Evolutionary conservation across 441 rosid genomes (phyloP), one percentile per base, ranked within the genome.

Genomic region (Gossypium laxum): DNA sequence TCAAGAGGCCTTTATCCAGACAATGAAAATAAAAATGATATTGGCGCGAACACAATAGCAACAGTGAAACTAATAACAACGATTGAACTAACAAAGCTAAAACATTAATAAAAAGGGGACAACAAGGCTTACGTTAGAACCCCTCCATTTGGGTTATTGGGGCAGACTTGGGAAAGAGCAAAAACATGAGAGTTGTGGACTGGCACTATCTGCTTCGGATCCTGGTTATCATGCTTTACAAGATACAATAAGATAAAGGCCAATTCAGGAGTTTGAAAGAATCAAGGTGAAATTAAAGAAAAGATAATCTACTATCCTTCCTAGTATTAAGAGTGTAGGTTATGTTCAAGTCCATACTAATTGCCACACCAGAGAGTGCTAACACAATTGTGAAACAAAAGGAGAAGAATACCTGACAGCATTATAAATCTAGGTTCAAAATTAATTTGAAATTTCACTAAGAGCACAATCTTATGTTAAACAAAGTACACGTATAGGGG

Each of bases 1-100:
- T 96, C 98, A 74, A 90, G 91, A 66, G 99, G 99, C 91, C 99
- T 96, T 84, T 87, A 85, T 78, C 77, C 79, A 78, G 67, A 84
- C 69, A 75, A 54, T 66, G 30, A 43, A 74, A 74, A 48, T 22
- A 66, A 74, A 65, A 67, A 72, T 78, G 64, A 75, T 45, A 50
- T 30, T 54, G 43, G 69, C 43, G 73, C 47, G 22, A 59, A 72
- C 48, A 68, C 54, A 70, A 32, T 47, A 5, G 54, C 77, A 57
- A 75, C 1, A 17, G 12, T 43, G 28, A 43, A 50, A 57, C 26
- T 43, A n/a, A 45, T 19, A 21, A 62, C 47, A 19, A 69, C 47
- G 21, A 51, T 60, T 51, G 28, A 80, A 60, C 3, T 14, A 51
- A 8, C 59, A 67, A 7, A 59, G 52, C 72, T 45, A 19, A 11